Evolutionary conservation across 257 asterid genomes (phyloP).

Genomic region (Lantana camara): DNA sequence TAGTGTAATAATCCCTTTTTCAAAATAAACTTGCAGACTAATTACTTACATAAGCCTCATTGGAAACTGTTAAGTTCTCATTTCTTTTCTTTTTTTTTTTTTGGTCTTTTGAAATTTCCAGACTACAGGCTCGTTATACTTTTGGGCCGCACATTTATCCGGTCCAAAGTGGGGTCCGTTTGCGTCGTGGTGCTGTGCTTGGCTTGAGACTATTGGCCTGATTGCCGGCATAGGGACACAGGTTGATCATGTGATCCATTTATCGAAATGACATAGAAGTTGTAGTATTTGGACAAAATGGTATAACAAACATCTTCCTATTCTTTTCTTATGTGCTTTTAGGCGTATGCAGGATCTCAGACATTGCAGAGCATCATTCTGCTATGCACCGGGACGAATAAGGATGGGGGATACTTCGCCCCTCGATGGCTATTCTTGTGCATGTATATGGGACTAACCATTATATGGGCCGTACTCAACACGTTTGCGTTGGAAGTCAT

Average conservation of each 20-base stretch:
- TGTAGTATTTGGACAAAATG: neutral
- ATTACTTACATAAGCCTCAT: too few species aligned
- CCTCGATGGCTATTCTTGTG: constrained; percentile 43
- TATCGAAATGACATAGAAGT: neutral
- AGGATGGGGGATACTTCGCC: constrained; percentile 49
- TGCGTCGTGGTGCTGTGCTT: constrained; percentile 59
- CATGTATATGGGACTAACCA: constrained; percentile 36
- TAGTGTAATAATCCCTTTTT: too few species aligned
- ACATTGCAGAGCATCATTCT: constrained; percentile 45
- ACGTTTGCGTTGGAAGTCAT: constrained; percentile 46
- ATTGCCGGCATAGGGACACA: constrained; percentile 52
- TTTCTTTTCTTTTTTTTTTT: neutral
- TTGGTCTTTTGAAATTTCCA: constrained; percentile 2
- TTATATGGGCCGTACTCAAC: constrained; percentile 52
- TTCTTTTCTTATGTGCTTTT: neutral
- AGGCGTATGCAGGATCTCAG: constrained; percentile 54
- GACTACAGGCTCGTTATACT: constrained; percentile 56
- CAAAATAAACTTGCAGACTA: too few species aligned
- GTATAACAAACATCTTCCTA: neutral
- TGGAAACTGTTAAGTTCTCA: too few species aligned
- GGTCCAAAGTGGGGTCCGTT: constrained; percentile 56
- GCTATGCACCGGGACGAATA: constrained; percentile 43
- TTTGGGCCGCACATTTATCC: constrained; percentile 55
- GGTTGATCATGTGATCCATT: constrained; percentile 18
- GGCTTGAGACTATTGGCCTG: constrained; percentile 55